Evolutionary conservation across 148 eudicot genomes (phyloP).

Genomic region (Nepenthes mirabilis): DNA sequence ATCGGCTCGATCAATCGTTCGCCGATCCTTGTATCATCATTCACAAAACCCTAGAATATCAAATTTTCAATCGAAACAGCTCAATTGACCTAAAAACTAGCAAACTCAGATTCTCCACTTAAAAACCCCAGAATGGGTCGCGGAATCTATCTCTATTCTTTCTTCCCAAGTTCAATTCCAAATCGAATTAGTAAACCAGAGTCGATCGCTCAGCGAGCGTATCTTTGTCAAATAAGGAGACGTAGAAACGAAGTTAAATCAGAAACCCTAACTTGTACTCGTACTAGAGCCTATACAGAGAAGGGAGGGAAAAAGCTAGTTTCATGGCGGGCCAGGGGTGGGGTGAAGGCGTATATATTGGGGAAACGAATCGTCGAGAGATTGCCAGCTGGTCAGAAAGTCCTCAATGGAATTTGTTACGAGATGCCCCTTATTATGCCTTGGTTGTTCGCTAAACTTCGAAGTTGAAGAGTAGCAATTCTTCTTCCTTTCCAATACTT

Average conservation of each 20-base stretch:
- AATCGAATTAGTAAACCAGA: no score
- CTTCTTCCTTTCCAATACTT: no score
- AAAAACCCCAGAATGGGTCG: no score
- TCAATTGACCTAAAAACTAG: conserved; percentile 2
- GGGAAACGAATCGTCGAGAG: conserved; percentile 9
- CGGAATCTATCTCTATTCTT: no score
- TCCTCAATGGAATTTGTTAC: no score
- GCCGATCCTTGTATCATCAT: conserved; percentile 24
- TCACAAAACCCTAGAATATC: conserved; percentile 12
- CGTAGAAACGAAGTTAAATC: no score
- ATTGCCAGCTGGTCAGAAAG: conserved; percentile 1
- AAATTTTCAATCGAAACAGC: conserved; percentile 1
- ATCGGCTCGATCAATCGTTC: conserved; percentile 31
- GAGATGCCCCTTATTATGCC: no score
- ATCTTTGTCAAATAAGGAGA: no score
- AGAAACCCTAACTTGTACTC: neutral
- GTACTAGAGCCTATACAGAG: neutral
- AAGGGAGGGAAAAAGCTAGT: neutral
- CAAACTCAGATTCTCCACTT: neutral
- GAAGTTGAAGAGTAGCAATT: no score
- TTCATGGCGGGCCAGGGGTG: conserved; percentile 23
- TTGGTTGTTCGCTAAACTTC: no score
- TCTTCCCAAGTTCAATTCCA: no score
- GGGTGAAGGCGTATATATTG: conserved; percentile 14
- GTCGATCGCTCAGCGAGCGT: no score